Base-by-base conservation (phyloP, 441 rosid genomes). In the Breynia disticha region DNA sequence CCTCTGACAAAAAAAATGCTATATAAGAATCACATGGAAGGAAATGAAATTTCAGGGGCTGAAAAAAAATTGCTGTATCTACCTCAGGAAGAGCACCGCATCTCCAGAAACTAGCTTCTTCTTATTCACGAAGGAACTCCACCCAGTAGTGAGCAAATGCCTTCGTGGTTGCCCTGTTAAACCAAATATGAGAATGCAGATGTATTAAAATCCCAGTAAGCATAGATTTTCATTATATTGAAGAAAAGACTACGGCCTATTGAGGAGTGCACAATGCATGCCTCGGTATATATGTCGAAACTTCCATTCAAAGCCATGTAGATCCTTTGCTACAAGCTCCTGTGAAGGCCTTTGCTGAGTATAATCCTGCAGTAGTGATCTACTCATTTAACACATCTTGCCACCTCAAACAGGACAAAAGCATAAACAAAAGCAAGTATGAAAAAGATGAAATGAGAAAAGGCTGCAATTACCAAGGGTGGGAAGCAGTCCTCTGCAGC, bases 401-500 rank as follows among this genome's bases (percentile, higher is more conserved):
- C 43, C 12, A 39, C 15, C 2, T 39, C 11, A 39, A 39, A 24
- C 17, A 42, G n/a, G 55, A 35, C 18, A 13, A 2, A 13, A 18
- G 51, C 18, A 46, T 15, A 5, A 45, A 37, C 3, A 41, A 46
- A 15, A 19, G 11, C n/a, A 39, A 19, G 21, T 19, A 16, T 41
- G 7, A 24, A 3, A 24, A 24, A 16, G n/a, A 7, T 12, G 19
- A 37, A 39, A 39, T 14, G 43, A 13, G 43, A 35, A 17, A 46
- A 49, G 55, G 43, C 59, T 19, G 14, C 1, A 28, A 54, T 67
- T 80, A 91, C 98, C 94, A 91, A 71, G 56, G 98, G 95, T 61
- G 94, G 95, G 72, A 91, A 91, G 78, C 98, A 91, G 70, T 91
- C 98, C 67, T 91, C 98, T 2, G 98, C 98, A 49, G 98, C 98